Conservation (phyloP, 1,139 yeast species). For the Pneumocystis wakefieldiae region DNA sequence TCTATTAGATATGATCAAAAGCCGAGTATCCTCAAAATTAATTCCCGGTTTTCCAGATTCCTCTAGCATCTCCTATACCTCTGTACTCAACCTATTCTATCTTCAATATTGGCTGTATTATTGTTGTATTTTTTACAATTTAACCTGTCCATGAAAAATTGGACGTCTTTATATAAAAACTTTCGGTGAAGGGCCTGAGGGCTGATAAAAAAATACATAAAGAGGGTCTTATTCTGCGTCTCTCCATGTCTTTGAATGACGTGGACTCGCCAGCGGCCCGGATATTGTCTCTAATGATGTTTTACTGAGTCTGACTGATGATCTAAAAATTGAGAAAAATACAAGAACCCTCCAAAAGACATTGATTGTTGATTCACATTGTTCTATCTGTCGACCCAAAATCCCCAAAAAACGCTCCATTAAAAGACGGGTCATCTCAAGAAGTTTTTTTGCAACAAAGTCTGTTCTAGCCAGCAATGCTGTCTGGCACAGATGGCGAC, state of each 20-base stretch:
- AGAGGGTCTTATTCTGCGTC: neutral
- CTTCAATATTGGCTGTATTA: neutral
- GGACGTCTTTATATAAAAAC: neutral
- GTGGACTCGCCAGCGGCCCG: too few species aligned
- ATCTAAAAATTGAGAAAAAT: too few species aligned
- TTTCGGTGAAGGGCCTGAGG: neutral
- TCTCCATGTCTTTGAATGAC: neutral
- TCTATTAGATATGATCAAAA: slow-evolving; percentile 76
- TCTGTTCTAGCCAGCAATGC: too few species aligned
- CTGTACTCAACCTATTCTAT: neutral
- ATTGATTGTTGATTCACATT: too few species aligned
- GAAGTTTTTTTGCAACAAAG: too few species aligned
- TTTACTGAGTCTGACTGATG: too few species aligned
- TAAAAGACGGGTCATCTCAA: too few species aligned
- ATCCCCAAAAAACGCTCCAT: too few species aligned
- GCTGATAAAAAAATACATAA: neutral
- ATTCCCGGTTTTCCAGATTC: neutral
- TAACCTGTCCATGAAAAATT: neutral
- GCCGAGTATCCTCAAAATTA: neutral
- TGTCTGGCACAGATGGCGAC: too few species aligned
- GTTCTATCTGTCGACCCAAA: too few species aligned
- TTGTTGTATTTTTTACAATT: neutral
- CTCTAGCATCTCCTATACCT: neutral
- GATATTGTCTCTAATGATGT: too few species aligned
- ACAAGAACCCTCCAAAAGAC: too few species aligned